Conservation (phyloP, 192 early-diverging fungal species). For the Backusella mclennaniae region DNA sequence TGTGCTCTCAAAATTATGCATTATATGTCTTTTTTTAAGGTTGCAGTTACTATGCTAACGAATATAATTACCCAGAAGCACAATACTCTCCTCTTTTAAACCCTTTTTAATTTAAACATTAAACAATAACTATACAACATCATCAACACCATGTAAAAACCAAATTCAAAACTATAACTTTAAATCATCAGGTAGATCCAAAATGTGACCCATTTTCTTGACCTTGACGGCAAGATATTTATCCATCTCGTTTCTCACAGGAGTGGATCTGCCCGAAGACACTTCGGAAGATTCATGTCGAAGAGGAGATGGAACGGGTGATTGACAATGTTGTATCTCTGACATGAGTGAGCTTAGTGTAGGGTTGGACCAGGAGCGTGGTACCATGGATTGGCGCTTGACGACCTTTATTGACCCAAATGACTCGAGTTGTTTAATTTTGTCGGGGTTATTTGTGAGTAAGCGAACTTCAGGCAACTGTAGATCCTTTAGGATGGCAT, state of each 20-base stretch:
- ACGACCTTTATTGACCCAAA: conserved; percentile 70
- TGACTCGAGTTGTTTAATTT: conserved; percentile 76
- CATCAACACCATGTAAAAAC: neutral
- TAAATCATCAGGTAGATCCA: conserved; percentile 55
- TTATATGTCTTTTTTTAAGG: neutral
- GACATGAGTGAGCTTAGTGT: neutral
- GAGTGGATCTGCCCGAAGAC: neutral
- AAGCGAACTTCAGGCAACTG: conserved; percentile 66
- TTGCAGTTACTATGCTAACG: neutral
- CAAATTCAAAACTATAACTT: neutral
- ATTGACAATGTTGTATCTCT: neutral
- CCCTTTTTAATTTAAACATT: neutral
- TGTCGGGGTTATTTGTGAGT: conserved; percentile 96
- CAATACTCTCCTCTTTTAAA: too few relatives aligned
- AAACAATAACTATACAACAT: neutral
- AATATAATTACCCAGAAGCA: neutral
- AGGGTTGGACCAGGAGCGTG: conserved; percentile 72
- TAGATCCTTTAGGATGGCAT: conserved; percentile 85
- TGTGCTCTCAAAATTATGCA: too few relatives aligned
- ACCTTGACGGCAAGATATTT: conserved; percentile 88
- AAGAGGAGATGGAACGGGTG: conserved; percentile 1
- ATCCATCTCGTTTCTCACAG: conserved; percentile 59
- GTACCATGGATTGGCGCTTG: conserved; percentile 88
- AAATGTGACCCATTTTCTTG: conserved; percentile 88
- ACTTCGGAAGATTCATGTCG: neutral